Evolutionary conservation across 306 rosid genomes (phyloP).

Genomic region (Quercus dentata): DNA sequence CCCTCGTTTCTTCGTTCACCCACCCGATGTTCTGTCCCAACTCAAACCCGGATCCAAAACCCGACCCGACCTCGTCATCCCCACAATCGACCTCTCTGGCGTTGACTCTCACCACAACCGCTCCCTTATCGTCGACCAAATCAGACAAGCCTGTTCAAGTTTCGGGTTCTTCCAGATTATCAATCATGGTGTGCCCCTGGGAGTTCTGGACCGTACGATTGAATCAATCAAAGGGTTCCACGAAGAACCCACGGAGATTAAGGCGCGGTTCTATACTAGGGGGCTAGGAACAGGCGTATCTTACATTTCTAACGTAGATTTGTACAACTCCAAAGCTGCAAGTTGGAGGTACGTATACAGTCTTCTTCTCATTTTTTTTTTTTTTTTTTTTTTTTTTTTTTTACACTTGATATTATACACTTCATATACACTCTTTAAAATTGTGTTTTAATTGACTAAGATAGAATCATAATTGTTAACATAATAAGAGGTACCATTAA

Average conservation of each 20-base stretch:
- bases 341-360: constrained; percentile 26
- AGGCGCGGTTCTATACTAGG: constrained; percentile 13
- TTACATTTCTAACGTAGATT: constrained; percentile 32
- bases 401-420: too few relatives aligned
- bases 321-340: constrained; percentile 32
- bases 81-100: constrained; percentile 31
- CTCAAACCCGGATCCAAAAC: neutral
- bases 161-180: constrained; percentile 43
- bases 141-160: constrained; percentile 28
- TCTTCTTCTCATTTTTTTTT: too few relatives aligned
- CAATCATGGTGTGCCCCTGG: constrained; percentile 36
- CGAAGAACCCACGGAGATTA: constrained; percentile 32
- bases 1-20: constrained; percentile 39
- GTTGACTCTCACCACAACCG: constrained; percentile 16
- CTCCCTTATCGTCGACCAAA: constrained; percentile 12
- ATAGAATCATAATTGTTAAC: too few relatives aligned
- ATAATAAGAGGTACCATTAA: too few relatives aligned
- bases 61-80: constrained; percentile 1
- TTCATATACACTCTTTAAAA: too few relatives aligned
- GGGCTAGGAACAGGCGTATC: constrained; percentile 17
- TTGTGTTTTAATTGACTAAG: too few relatives aligned
- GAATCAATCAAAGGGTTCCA: constrained; percentile 34
- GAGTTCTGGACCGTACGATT: constrained; percentile 17
- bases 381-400: too few relatives aligned
- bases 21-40: constrained; percentile 18